These are phyloP conservation scores for Anthracocystis panici-leucophaei DNA, from an alignment of 1,284 basidiomycete species.

Conservation along the genomic window DNA sequence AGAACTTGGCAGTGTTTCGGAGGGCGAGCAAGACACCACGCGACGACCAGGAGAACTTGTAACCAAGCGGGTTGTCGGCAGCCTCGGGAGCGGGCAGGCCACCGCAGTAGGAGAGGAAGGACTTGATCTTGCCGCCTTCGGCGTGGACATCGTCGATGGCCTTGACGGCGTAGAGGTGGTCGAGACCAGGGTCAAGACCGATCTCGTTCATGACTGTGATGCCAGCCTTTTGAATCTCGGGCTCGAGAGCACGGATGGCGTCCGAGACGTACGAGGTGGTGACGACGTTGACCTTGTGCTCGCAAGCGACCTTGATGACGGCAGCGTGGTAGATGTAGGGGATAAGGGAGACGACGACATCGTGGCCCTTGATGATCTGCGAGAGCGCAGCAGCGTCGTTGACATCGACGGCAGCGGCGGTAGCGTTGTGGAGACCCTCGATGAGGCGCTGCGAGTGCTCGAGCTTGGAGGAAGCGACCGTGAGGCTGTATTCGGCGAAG, in stretches of 20 bases:
- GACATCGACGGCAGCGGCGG: conserved; percentile 86
- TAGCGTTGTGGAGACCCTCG: conserved; percentile 78
- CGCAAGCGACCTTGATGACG: conserved; percentile 95
- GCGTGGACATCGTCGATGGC: conserved; percentile 93
- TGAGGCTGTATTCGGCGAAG: conserved; percentile 84
- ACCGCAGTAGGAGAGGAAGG: conserved; percentile 96
- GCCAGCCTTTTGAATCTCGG: conserved; percentile 85
- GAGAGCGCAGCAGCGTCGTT: conserved; percentile 80
- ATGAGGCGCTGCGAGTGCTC: conserved; percentile 77
- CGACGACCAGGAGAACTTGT: conserved; percentile 99
- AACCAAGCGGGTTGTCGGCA: conserved; percentile 94
- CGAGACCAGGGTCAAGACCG: conserved; percentile 95
- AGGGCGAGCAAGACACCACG: conserved; percentile 95
- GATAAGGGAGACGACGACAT: conserved; percentile 95
- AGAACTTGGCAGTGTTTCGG: conserved; percentile 88
- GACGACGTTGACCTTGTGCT: conserved; percentile 92
- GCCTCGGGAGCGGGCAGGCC: conserved; percentile 92
- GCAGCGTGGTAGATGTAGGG: conserved; percentile 92
- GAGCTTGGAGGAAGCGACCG: conserved; percentile 73
- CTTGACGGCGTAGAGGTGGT: conserved; percentile 97
- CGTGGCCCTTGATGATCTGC: conserved; percentile 82
- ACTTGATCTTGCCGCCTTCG: conserved; percentile 88
- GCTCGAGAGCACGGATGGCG: conserved; percentile 88
- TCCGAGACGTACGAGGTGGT: conserved; percentile 97
- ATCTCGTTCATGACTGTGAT: conserved; percentile 98